phyloP scores from a whole-genome alignment of 2,329 filamentous ascomycete species.

The Zasmidium angulare region DNA sequence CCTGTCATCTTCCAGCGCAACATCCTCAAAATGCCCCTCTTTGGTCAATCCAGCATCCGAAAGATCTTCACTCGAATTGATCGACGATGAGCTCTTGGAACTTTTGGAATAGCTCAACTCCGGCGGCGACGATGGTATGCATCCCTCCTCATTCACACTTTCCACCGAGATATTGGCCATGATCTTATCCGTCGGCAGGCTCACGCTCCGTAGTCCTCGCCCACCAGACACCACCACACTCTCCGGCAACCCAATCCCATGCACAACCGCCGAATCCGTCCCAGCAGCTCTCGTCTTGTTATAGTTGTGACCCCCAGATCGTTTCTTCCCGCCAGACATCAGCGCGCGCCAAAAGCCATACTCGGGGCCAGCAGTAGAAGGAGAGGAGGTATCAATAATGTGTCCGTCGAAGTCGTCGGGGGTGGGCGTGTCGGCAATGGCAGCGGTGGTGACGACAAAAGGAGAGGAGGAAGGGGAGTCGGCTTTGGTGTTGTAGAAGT shows the following conservation, averaged over 20 bases:
- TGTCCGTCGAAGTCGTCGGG: not conserved
- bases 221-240: slow-evolving; percentile 15
- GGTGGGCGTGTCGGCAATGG: not conserved
- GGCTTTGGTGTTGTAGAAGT: not conserved
- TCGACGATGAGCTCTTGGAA: slow-evolving; percentile 73
- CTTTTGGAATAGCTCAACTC: slow-evolving; percentile 72
- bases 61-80: slow-evolving; percentile 66
- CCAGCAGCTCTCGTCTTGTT: not conserved
- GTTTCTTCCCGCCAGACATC: not conserved
- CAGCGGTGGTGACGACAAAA: not conserved
- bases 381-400: not conserved
- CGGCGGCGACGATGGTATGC: slow-evolving; percentile 25
- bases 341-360: not conserved
- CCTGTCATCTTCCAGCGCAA: slow-evolving; percentile 69
- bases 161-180: slow-evolving; percentile 20
- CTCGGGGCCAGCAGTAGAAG: not conserved
- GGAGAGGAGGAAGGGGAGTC: not conserved
- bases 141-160: slow-evolving; percentile 18
- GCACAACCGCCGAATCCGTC: not conserved
- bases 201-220: slow-evolving; percentile 17
- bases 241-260: slow-evolving; percentile 15
- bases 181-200: slow-evolving; percentile 13
- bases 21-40: slow-evolving; percentile 86
- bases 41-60: slow-evolving; percentile 49
- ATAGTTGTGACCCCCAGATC: not conserved